Evolutionary conservation across 2,329 filamentous ascomycete species (phyloP), one percentile per base, ranked within the genome.

Genomic region (Parastagonospora nodorum): DNA sequence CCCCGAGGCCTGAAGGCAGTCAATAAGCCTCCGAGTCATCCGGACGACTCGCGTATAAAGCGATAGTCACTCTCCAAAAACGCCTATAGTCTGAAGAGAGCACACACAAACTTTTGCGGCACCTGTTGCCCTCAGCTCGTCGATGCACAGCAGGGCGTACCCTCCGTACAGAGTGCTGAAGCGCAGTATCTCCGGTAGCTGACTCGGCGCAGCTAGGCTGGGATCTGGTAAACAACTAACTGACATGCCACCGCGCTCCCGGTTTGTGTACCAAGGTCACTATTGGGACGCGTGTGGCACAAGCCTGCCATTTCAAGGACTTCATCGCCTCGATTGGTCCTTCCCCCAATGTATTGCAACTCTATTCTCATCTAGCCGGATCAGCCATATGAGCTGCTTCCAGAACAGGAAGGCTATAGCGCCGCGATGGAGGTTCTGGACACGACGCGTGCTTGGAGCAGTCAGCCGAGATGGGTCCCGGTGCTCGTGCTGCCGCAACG

Each of bases 151-250:
- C 54, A 42, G 53, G 50, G 47, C 38, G 50, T 47, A 56, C 47
- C 50, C 15, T 3, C 19, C 19, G 19, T 24, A 24, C 19, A 3
- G 43, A 32, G 43, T 49, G 48, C 51, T 55, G 53, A 45, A 48
- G 36, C 46, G 53, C 55, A 51, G 33, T 41, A 56, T 55, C 53
- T 52, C 53, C 50, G 44, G 39, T 45, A 42, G 45, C 51, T 54
- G 48, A 44, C 47, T 40, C 48, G 50, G 53, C 50, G 55, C 51
- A 14, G 42, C 44, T 48, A 27, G 32, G 27, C 44, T 44, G 44
- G 42, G 43, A 32, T 40, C 30, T 39, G 24, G 41, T n/a, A 19
- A 31, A 29, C 42, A 33, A 24, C 19, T 38, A 15, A 38, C 27
- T 15, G 7, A 24, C 15, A 38, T 38, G 9, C 36, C 36, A 24